Conservation (phyloP, 441 rosid genomes). For the Mallotus repandus region DNA sequence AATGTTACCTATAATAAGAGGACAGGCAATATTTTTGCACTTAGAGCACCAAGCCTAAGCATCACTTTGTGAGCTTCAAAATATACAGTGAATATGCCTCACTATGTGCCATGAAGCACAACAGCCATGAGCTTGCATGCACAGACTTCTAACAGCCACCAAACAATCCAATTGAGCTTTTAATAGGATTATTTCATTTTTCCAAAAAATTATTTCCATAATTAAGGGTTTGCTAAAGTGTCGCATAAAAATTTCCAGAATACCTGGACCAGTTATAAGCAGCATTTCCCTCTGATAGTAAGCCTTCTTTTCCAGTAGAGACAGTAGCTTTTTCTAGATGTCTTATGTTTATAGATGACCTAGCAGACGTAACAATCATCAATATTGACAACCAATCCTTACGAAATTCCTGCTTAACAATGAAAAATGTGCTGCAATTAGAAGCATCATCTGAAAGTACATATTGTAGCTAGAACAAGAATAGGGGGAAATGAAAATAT, state of each 20-base stretch:
- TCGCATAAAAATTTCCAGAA: conserved; percentile 7
- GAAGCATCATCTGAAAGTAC: conserved; percentile 2
- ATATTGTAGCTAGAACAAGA: conserved; percentile 9
- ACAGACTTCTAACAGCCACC: neutral
- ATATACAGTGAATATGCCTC: neutral
- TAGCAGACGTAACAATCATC: conserved; percentile 97
- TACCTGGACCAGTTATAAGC: conserved; percentile 99
- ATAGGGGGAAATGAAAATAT: conserved; percentile 5
- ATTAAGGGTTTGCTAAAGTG: neutral
- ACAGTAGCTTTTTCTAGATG: conserved; percentile 98
- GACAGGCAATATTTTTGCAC: neutral
- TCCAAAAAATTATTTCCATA: neutral
- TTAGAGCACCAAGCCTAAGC: neutral
- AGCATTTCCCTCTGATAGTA: conserved; percentile 99
- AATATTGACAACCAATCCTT: conserved; percentile 94
- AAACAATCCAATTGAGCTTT: neutral
- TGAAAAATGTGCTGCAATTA: conserved; percentile 19
- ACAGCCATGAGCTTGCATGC: neutral
- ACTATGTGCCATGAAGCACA: neutral
- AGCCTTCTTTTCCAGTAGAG: conserved; percentile 99
- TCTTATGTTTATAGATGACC: conserved; percentile 93
- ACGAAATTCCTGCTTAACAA: conserved; percentile 78
- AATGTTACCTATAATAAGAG: neutral
- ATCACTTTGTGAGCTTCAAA: neutral
- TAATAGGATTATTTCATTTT: neutral